Evolutionary conservation across 306 rosid genomes (phyloP), one percentile per base, ranked within the genome.

Genomic region (Erythrophleum fordii): DNA sequence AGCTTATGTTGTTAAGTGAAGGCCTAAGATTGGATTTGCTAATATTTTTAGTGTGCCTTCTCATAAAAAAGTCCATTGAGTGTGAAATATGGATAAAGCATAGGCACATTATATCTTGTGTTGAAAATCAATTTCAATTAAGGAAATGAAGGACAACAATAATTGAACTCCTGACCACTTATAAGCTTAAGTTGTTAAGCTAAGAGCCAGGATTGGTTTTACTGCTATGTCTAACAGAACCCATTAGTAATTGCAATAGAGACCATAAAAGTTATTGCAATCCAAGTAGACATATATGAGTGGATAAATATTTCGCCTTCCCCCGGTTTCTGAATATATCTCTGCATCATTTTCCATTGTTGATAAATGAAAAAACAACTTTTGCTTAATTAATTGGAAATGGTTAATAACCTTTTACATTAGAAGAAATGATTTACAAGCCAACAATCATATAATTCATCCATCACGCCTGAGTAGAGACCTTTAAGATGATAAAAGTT

Each of bases 401-500:
- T 72, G 34, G 5, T 53, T 73, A 53, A 29, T 11, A n/a, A 31
- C 20, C 12, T 11, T 20, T 20, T 31, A 20, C 16, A 2, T 46
- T 71, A 48, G 22, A 29, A 29, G 73, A 69, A 69, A 42, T 23
- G 20, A 10, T 11, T 44, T 29, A 39, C 37, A 28, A 5, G 31
- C 29, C 14, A 70, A 78, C 60, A 56, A 56, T n/a, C 75, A 75
- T 29, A 56, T 39, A n/a, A 41, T 29, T 31, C 73, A 51, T 51
- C 70, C 31, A 41, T 28, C 23, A 51, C 37, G n/a, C 44, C 78
- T 62, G 12, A 48, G 26, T 34, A 62, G 49, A 76, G 37, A 65
- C 62, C 34, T 44, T 55, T 39, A 64, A 51, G 46, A 59, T 78
- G 69, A 76, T 26, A 66, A 70, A 73, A 48, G 69, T 66, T 67